Evolutionary conservation across 441 rosid species (phyloP).

Genomic region (Populus hybrid): DNA sequence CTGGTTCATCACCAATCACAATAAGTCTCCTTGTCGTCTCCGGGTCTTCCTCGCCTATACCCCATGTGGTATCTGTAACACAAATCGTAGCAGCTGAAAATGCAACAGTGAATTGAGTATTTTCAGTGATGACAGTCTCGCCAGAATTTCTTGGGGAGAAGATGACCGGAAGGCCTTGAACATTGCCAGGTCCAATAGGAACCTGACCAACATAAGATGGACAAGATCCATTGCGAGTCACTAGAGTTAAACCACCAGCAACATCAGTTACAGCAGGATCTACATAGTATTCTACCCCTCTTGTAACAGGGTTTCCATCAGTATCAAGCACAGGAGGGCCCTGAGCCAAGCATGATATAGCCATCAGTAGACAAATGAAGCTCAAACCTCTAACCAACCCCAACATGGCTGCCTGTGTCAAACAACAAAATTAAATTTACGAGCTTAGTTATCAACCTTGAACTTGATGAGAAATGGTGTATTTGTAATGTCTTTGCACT

Average conservation of each 20-base stretch:
- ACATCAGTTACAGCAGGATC: background rate
- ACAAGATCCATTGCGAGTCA: background rate
- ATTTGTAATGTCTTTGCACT: too few species aligned
- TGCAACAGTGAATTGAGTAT: background rate
- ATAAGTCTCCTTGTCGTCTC: background rate
- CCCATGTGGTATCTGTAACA: background rate
- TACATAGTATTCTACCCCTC: background rate
- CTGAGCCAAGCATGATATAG: background rate
- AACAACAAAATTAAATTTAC: too few species aligned
- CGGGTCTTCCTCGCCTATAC: slow-evolving; percentile 1
- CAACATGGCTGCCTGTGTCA: background rate
- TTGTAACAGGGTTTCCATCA: background rate
- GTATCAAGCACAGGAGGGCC: background rate
- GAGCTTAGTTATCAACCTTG: too few species aligned
- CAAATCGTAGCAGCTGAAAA: background rate
- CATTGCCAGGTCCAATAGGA: background rate
- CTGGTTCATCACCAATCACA: background rate
- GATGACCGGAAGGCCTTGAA: background rate
- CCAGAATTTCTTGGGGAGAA: background rate
- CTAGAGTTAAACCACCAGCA: background rate
- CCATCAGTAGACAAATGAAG: background rate
- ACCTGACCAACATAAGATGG: background rate
- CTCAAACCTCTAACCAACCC: background rate
- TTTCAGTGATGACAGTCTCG: background rate
- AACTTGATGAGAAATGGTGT: too few species aligned